Evolutionary conservation across 352 stramenopile species (phyloP).

Genomic region (Globisporangium polare): DNA sequence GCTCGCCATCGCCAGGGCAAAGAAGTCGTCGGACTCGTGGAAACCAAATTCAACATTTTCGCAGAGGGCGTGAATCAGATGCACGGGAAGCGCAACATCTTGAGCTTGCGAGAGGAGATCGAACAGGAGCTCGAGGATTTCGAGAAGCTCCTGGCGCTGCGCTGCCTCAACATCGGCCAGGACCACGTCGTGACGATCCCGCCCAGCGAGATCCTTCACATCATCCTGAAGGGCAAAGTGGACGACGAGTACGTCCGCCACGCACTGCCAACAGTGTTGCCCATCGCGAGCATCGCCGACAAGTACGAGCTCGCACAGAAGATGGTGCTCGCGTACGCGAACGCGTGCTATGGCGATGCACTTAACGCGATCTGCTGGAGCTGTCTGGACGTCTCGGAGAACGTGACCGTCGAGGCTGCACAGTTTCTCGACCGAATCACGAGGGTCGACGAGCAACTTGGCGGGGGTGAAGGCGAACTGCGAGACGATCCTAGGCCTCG

Average conservation of each 20-base stretch:
- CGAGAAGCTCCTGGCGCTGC: slow-evolving; percentile 51
- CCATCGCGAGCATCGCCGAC: slow-evolving; percentile 50
- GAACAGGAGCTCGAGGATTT: slow-evolving; percentile 65
- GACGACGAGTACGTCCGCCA: slow-evolving; percentile 61
- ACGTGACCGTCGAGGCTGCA: slow-evolving; percentile 59
- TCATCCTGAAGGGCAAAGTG: slow-evolving; percentile 43
- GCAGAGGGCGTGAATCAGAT: slow-evolving; percentile 49
- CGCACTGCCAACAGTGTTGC: slow-evolving; percentile 52
- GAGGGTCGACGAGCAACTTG: slow-evolving; percentile 11
- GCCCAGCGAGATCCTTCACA: slow-evolving; percentile 55
- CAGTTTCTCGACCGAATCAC: slow-evolving; percentile 60
- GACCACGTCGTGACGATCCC: slow-evolving; percentile 37
- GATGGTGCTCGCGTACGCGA: slow-evolving; percentile 49
- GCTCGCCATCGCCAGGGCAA: slow-evolving; percentile 44
- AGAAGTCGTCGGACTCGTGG: slow-evolving; percentile 28
- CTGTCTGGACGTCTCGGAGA: slow-evolving; percentile 61
- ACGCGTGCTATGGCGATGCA: slow-evolving; percentile 46
- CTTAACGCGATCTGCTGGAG: slow-evolving; percentile 70
- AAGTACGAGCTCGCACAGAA: slow-evolving; percentile 51
- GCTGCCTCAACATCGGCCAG: slow-evolving; percentile 53
- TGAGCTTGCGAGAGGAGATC: slow-evolving; percentile 60
- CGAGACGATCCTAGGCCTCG: not conserved
- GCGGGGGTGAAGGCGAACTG: not conserved
- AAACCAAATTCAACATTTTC: slow-evolving; percentile 54
- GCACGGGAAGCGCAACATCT: slow-evolving; percentile 46